phyloP scores from a whole-genome alignment of 1,139 yeast genomes.

The Blastobotrys capitulatus region DNA sequence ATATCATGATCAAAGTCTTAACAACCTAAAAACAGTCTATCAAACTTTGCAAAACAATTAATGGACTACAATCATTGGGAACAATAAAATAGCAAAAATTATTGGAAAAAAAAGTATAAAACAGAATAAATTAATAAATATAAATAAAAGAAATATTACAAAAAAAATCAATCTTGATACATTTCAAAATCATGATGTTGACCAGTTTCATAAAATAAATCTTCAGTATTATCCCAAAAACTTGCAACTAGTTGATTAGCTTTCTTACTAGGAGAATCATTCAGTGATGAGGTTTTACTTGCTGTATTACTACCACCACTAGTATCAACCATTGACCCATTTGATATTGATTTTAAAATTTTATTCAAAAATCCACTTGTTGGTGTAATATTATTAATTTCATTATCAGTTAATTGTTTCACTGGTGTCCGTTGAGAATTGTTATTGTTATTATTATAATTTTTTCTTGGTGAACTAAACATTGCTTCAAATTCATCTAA shows the following conservation, averaged over 20 bases:
- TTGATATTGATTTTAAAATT: background rate
- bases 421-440: conserved; percentile 1
- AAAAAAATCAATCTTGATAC: conserved; percentile 1
- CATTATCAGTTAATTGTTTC: conserved; percentile 1
- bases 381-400: background rate
- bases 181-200: conserved; percentile 1
- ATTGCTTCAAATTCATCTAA: conserved; percentile 9
- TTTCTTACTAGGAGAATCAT: background rate
- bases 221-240: background rate
- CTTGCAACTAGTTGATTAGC: background rate
- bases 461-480: conserved; percentile 3
- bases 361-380: background rate
- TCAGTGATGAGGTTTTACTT: background rate
- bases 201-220: background rate
- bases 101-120: no score
- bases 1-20: no score
- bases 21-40: no score
- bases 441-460: background rate
- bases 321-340: background rate
- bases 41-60: no score
- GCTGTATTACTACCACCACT: no score
- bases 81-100: no score
- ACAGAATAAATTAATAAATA: background rate
- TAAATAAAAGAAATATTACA: background rate
- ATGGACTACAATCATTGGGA: no score